These are phyloP conservation scores for Solanum paucissectum DNA, from an alignment of 257 asterid genomes.

Conservation along the genomic window DNA sequence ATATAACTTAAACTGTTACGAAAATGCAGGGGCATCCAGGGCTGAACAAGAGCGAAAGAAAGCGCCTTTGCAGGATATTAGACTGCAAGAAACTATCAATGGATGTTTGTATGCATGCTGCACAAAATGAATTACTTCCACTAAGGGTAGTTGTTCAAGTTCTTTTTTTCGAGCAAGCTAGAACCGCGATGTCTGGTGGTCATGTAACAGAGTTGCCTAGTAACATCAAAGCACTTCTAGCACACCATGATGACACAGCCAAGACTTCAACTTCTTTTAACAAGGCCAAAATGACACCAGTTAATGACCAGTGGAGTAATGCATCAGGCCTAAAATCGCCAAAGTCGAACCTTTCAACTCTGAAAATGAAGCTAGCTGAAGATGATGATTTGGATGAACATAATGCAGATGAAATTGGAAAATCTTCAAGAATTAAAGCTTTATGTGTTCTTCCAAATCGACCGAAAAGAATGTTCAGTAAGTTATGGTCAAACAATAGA, in stretches of 20 bases:
- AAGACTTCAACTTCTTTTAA: slow-evolving; percentile 26
- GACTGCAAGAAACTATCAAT: slow-evolving; percentile 74
- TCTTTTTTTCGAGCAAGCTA: slow-evolving; percentile 88
- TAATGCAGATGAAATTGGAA: slow-evolving; percentile 9
- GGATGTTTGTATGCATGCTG: slow-evolving; percentile 85
- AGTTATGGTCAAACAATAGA: slow-evolving; percentile 61
- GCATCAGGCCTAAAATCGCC: slow-evolving; percentile 53
- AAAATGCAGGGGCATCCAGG: slow-evolving; percentile 62
- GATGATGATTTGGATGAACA: slow-evolving; percentile 41
- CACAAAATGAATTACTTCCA: slow-evolving; percentile 84
- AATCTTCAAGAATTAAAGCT: slow-evolving; percentile 25
- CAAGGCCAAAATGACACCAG: slow-evolving; percentile 11
- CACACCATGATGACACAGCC: slow-evolving; percentile 31
- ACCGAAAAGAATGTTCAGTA: slow-evolving; percentile 60
- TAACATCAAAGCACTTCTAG: slow-evolving; percentile 63
- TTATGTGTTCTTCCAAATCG: slow-evolving; percentile 40
- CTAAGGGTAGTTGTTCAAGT: slow-evolving; percentile 82
- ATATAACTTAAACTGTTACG: not conserved
- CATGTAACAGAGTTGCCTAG: slow-evolving; percentile 50
- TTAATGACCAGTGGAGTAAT: slow-evolving; percentile 62
- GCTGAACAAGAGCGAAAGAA: slow-evolving; percentile 67
- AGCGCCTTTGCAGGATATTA: slow-evolving; percentile 49
- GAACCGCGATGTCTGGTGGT: slow-evolving; percentile 54
- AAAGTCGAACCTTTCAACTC: slow-evolving; percentile 50
- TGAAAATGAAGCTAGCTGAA: slow-evolving; percentile 74